phyloP scores from a whole-genome alignment of 352 stramenopile species.

The Elongisporangium senticosum region DNA sequence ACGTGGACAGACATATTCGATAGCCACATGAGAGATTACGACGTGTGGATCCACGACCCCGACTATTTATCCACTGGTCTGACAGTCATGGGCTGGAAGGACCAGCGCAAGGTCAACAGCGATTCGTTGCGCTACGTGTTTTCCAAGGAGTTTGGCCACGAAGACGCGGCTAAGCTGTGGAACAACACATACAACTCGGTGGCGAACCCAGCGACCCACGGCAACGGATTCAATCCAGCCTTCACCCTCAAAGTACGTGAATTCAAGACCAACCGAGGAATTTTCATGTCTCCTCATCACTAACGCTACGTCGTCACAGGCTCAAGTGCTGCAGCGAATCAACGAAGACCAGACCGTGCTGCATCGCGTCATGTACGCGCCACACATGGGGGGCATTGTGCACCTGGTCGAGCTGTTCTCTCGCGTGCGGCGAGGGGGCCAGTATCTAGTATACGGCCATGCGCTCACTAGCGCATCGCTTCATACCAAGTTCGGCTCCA shows the following conservation, averaged over 20 bases:
- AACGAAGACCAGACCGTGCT: constrained; percentile 28
- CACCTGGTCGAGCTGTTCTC: constrained; percentile 53
- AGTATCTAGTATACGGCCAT: constrained; percentile 56
- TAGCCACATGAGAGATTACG: constrained; percentile 25
- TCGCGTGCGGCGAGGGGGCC: constrained; percentile 29
- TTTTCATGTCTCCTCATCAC: too few species aligned
- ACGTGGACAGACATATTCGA: constrained; percentile 9
- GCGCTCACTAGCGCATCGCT: constrained; percentile 46
- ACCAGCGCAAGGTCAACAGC: constrained; percentile 36
- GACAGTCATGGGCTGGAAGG: constrained; percentile 48
- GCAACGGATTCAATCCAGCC: constrained; percentile 27
- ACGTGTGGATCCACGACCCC: constrained; percentile 16
- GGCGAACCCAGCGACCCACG: constrained; percentile 23
- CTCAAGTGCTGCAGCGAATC: constrained; percentile 29
- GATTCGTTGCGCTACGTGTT: constrained; percentile 37
- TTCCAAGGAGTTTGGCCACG: constrained; percentile 37
- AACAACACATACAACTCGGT: constrained; percentile 31
- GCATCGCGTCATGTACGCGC: constrained; percentile 41
- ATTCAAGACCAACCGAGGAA: too few species aligned
- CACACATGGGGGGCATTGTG: constrained; percentile 39
- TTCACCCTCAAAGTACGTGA: constrained; percentile 22
- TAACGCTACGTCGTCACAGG: background rate
- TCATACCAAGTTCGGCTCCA: constrained; percentile 37
- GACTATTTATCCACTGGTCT: constrained; percentile 25
- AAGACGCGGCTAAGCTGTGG: constrained; percentile 24